Base-by-base conservation (phyloP, 495 filamentous ascomycete species). In the Rhypophila decipiens region DNA sequence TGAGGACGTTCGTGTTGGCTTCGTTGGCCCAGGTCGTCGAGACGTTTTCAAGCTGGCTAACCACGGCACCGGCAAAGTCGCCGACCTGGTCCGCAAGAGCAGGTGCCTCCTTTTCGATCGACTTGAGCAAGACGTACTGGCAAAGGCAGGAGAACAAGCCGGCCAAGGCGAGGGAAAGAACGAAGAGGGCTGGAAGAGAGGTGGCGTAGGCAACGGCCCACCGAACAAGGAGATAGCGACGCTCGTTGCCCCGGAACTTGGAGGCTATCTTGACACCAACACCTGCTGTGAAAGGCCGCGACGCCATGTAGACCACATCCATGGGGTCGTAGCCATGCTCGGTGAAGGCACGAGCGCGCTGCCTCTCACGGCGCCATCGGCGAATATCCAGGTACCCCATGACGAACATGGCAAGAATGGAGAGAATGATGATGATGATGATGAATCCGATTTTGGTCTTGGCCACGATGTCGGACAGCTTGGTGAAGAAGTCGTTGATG, bases 121-220 rank as follows among this genome's bases (percentile, higher is more conserved):
- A 61, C 40, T 73, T 77, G 13, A 98, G 76, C 3, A 97, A 68
- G 38, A 93, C 74, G 56, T 78, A 88, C 65, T 97, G 93, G 65
- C 83, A 90, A 37, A 95, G 70, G 60, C 89, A 94, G 21, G 84
- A 78, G 53, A 94, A 75, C 5, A 98, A 74, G 4, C 90, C 94
- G 0, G 93, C 89, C 2, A 96, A 29, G 20, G 83, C 93, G 20
- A 98, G 80, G 10, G 84, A 84, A 1, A 97, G 78, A 4, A 98
- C 79, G 56, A 98, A 88, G 12, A 98, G 71, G 3, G 91, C 94
- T 0, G 90, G 83, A 0, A 84, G 61, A 4, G 90, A 86, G 1
- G 93, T 97, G 13, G 77, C 78, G 60, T 98, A 98, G 13, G 90
- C 85, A 42, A 95, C 71, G 24, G 79, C 78, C 93, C 93, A 98